Base-by-base conservation (phyloP, 345 rosid species). In the Salix brachista region DNA sequence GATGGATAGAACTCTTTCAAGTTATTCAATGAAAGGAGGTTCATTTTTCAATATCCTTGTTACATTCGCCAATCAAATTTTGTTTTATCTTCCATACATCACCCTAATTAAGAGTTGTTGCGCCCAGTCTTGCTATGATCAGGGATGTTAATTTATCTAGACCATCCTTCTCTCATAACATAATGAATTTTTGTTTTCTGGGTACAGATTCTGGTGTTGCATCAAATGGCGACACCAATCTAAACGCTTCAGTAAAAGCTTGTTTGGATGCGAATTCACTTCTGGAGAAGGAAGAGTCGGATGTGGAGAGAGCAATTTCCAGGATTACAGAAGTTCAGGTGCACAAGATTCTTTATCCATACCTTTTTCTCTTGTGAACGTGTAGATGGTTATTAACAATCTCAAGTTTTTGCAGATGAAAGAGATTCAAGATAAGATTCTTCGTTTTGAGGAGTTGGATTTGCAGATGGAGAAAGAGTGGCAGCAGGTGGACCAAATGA, bases 391-490 rank as follows among this genome's bases (percentile, higher is more conserved):
- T 39, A 34, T 54, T 17, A 42, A 66, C 42, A 23, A 8, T 42
- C 25, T 21, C 50, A 14, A 50, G 65, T 6, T 60, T 75, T 66
- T 72, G 80, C 90, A 96, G 99, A 86, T 92, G 93, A 90, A 86
- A 79, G 90, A 89, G 74, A 90, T 91, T 39, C 89, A 87, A 69
- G 89, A 89, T 50, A 96, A 81, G 81, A 86, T 96, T 66, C 73
- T 52, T 21, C 85, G 74, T 54, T 93, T 96, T 61, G 98, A 93
- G 89, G 90, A 89, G 84, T 42, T 96, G 80, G 98, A 91, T 86
- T 73, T 89, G 80, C 86, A 83, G 82, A 87, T 92, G 90, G 99
- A 96, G 90, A 88, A 89, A 86, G 96, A 91, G 88, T 71, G 90
- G 87, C 87, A 87, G 69, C 97, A 91, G 76, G 52, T 91, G 81